Base-by-base conservation (phyloP, 371 early-diverging fungal species). In the Cokeromyces recurvatus region DNA sequence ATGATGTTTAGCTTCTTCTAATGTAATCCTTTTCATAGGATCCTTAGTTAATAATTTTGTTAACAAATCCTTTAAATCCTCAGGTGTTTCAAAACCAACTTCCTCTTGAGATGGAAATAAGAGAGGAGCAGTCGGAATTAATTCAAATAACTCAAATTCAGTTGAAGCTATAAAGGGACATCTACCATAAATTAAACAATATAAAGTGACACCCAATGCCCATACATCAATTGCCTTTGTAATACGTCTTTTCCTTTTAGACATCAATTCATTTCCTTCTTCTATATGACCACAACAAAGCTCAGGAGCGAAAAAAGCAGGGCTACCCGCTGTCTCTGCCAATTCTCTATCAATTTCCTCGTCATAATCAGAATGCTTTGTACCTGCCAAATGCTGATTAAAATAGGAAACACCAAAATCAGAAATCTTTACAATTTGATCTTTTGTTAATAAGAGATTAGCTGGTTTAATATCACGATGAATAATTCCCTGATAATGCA, bases 201-300 rank as follows among this genome's bases (percentile, higher is more conserved):
- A 99, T 6, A 99, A 77, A 1, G 98, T 95, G 16, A 98, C 96
- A 0, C 99, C 99, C 43, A 97, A 68, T n/a, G 97, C 96, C 99
- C 99, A 99, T 4, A 97, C 81, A 64, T 99, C 99, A 41, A 98
- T 93, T 2, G 87, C 87, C 25, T 85, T 85, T 19, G 90, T 88
- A 10, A 87, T 85, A 8, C 70, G 79, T 24, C 68, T 66, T 6
- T 41, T 27, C n/a, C n/a, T n/a, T n/a, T n/a, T n/a, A n/a, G n/a
- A n/a, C n/a, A n/a, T n/a, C 7, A 7, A 7, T 34, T 34, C 11
- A 4, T 34, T 15, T 6, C n/a, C 14, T 6, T n/a, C 14, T 4
- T 34, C 4, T 6, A 14, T 5, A 15, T 34, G 35, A 41, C 27
- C 15, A 51, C 83, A 86, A 64, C 97, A 96, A 14, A 94, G 76